These are phyloP conservation scores for Cryptococcus neoformans DNA, from an alignment of 1,284 basidiomycete genomes.

Conservation along the genomic window DNA sequence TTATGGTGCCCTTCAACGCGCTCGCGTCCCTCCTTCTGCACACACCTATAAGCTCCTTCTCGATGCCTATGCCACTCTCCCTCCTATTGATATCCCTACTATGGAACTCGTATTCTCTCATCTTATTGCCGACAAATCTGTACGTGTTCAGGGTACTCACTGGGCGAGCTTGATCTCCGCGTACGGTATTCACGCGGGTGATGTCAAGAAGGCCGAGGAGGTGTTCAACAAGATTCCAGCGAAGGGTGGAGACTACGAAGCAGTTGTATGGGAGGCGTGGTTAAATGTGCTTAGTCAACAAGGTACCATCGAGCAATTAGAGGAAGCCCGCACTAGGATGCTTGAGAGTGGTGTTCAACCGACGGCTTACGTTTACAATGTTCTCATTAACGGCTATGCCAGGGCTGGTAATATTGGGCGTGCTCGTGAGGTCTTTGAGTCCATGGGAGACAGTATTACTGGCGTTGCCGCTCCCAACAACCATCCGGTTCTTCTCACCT, in stretches of 20 bases:
- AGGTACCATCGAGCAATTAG: constrained; percentile 75
- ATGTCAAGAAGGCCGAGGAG: constrained; percentile 71
- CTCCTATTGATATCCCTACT: constrained; percentile 70
- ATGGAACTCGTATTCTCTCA: constrained; percentile 72
- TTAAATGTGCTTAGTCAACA: constrained; percentile 82
- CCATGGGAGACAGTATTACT: constrained; percentile 68
- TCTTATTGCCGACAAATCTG: constrained; percentile 56
- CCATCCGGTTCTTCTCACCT: constrained; percentile 62
- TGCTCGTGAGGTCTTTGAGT: constrained; percentile 76
- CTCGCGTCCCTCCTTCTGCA: constrained; percentile 68
- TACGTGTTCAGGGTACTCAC: constrained; percentile 76
- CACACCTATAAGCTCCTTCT: constrained; percentile 96
- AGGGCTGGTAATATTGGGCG: constrained; percentile 65
- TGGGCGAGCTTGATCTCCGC: constrained; percentile 91
- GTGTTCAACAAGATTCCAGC: constrained; percentile 71
- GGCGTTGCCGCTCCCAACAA: constrained; percentile 89
- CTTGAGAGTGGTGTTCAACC: constrained; percentile 63
- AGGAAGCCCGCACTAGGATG: constrained; percentile 66
- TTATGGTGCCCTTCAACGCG: constrained; percentile 65
- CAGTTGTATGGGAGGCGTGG: constrained; percentile 85
- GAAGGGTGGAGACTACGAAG: constrained; percentile 58
- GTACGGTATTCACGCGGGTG: constrained; percentile 74
- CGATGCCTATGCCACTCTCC: constrained; percentile 83
- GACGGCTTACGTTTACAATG: constrained; percentile 95
- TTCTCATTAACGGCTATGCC: constrained; percentile 86